A percentile compares a stretch with the other conserved stretches of the same genome.
These are phyloP conservation scores for Beauveria asiatica DNA, from an alignment of 2,329 filamentous ascomycete genomes.

Conservation along the genomic window DNA sequence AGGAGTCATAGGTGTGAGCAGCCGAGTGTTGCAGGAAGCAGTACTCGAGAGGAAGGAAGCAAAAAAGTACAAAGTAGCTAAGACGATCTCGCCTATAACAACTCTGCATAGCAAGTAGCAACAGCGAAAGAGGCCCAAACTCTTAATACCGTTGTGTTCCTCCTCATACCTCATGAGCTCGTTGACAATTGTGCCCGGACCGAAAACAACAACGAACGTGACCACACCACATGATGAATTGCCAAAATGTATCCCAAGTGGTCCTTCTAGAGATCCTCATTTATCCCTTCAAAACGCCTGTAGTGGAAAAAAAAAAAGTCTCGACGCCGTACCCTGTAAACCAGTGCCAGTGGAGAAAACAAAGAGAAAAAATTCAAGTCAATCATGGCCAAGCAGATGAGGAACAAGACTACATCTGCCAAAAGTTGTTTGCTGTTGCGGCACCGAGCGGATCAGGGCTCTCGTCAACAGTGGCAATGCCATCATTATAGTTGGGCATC, in stretches of 20 bases:
- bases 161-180: constrained; percentile 4
- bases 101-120: constrained; percentile 7
- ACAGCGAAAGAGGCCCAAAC: constrained; percentile 7
- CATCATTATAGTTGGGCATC: constrained; percentile 37
- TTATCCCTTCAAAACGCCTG: constrained; percentile 6
- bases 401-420: constrained; percentile 22
- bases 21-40: constrained; percentile 9
- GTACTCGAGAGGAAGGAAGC: constrained; percentile 14
- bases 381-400: background rate
- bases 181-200: background rate
- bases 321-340: constrained; percentile 1
- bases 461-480: constrained; percentile 27
- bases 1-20: constrained; percentile 9
- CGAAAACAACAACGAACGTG: background rate
- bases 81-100: constrained; percentile 9
- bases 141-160: background rate
- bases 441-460: constrained; percentile 26
- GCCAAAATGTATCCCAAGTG: constrained; percentile 6
- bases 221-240: background rate
- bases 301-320: background rate
- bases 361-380: background rate
- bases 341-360: background rate
- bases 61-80: constrained; percentile 14
- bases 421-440: constrained; percentile 24
- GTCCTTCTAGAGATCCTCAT: constrained; percentile 9